Evolutionary conservation across 2,329 filamentous ascomycete species (phyloP).

Genomic region (Anthostomella pinea): DNA sequence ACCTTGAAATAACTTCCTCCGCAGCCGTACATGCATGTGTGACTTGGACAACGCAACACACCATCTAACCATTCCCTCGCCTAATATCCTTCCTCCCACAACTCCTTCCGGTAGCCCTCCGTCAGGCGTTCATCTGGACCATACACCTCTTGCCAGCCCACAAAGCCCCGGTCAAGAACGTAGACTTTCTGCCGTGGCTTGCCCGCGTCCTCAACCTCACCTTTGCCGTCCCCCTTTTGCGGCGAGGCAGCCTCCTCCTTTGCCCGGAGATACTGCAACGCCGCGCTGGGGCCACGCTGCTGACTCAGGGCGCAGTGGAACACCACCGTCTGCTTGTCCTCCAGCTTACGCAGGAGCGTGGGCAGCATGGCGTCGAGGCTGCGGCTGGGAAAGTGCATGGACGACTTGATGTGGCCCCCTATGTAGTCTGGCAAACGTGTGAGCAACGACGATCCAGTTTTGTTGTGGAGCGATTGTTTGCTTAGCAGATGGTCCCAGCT

Average conservation of each 20-base stretch:
- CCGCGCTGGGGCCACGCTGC: constrained; percentile 82
- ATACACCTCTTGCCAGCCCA: constrained; percentile 82
- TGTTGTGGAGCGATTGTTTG: neutral
- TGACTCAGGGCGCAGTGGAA: constrained; percentile 95
- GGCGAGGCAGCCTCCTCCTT: constrained; percentile 47
- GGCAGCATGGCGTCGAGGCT: constrained; percentile 75
- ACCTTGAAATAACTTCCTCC: no score
- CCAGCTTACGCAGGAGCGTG: constrained; percentile 74
- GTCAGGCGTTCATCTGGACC: constrained; percentile 78
- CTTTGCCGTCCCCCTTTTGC: constrained; percentile 22
- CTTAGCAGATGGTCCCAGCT: neutral
- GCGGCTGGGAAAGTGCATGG: constrained; percentile 70
- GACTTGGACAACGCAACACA: no score
- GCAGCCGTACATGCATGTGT: no score
- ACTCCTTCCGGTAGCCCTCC: constrained; percentile 77
- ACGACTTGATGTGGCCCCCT: constrained; percentile 82
- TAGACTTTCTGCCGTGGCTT: constrained; percentile 69
- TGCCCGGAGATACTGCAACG: constrained; percentile 74
- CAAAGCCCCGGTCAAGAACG: constrained; percentile 81
- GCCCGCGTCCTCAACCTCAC: constrained; percentile 21
- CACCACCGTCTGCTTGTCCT: constrained; percentile 77
- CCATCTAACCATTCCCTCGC: no score
- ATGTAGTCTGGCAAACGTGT: constrained; percentile 64
- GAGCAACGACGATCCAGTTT: neutral
- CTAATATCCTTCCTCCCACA: constrained; percentile 74